Base-by-base conservation (phyloP, 805 yeast genomes). In the Metschnikowia gruessii region DNA sequence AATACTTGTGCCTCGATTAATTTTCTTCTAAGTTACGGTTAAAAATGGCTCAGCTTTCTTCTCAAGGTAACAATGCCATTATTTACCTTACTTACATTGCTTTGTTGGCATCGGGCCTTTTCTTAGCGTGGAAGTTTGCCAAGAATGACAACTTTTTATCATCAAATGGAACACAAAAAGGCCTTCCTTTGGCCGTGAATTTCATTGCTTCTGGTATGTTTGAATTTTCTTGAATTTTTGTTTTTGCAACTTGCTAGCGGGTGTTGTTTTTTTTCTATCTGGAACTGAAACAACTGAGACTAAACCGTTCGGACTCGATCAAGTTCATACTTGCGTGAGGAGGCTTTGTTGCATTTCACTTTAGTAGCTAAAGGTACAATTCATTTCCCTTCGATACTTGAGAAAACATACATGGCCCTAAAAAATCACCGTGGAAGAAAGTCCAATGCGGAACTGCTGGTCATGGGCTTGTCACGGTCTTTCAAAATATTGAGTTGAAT, bases 151-250 rank as follows among this genome's bases (percentile, higher is more conserved):
- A 81, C 5, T 91, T 87, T 59, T 66, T 90, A 45, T 76, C 90
- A 2, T 83, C 91, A 3, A 87, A 90, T 66, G 84, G 94, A 11
- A 81, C 96, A 1, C 91, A 87, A 57, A 74, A 74, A 37, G 95
- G 89, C 22, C 29, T 88, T 13, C 96, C 96, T 1, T 70, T 91
- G 56, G 86, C 96, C 1, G 72, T 91, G 50, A 91, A 91, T 64
- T 91, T 91, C 62, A 81, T 91, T 45, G 97, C 97, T 42, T 83
- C 95, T 55, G 95, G 95, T 79, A 74, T 70, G 87, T 49, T 46
- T 31, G 31, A 29, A 21, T 24, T 40, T n/a, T 37, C 13, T 35
- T 22, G 8, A 18, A 2, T 13, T 24, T 7, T 32, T 12, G 22
- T 11, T 15, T 21, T 6, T 48, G 54, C 56, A 47, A 54, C 51